Conservation (phyloP, 2,329 filamentous ascomycete species). For the Alternaria panax region DNA sequence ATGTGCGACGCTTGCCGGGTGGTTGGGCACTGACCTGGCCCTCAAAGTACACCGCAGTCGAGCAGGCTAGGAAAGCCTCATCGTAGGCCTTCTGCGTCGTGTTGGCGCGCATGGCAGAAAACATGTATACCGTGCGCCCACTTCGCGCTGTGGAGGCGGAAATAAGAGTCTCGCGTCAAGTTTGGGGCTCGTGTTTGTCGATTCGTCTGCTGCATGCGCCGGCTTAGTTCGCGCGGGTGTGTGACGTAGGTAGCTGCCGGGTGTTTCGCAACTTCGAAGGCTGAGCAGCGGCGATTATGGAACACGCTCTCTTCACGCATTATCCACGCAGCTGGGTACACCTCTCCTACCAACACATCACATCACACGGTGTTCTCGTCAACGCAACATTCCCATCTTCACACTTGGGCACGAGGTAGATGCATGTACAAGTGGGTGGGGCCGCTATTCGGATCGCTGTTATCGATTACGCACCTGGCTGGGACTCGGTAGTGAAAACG, state of each 20-base stretch:
- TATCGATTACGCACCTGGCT: conserved; percentile 46
- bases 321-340: conserved; percentile 11
- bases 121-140: conserved; percentile 12
- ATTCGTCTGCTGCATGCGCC: conserved; percentile 29
- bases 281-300: conserved; percentile 24
- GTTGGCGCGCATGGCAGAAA: conserved; percentile 60
- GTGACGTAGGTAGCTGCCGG: conserved; percentile 45
- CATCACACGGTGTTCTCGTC: neutral
- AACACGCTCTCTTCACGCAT: conserved; percentile 18
- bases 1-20: neutral
- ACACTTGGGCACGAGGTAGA: conserved; percentile 10
- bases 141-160: conserved; percentile 47
- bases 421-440: conserved; percentile 32
- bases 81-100: conserved; percentile 97
- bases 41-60: conserved; percentile 96
- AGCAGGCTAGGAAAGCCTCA: conserved; percentile 93
- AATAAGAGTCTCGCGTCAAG: conserved; percentile 17
- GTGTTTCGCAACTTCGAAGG: conserved; percentile 19
- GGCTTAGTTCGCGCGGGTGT: conserved; percentile 33
- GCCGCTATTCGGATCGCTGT: conserved; percentile 25
- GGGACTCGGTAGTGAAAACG: neutral
- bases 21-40: conserved; percentile 69
- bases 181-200: conserved; percentile 25
- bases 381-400: neutral
- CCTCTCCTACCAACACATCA: neutral